These are phyloP conservation scores for Saccharomyces hybrid DNA, from an alignment of 1,139 yeast genomes.

Conservation along the genomic window DNA sequence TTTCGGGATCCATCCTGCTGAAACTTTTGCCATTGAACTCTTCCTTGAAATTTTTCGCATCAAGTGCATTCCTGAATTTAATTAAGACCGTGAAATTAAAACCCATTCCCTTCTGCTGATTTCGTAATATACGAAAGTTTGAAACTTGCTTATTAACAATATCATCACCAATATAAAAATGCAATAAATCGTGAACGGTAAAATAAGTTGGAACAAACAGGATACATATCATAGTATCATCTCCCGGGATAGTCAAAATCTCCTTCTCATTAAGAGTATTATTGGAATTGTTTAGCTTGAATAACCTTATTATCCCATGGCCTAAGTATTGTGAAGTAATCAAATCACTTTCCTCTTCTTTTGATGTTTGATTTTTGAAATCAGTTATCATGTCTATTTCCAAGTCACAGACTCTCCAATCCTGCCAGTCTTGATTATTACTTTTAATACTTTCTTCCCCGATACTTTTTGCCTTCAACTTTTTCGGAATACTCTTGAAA, in stretches of 20 bases:
- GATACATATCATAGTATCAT: conserved; percentile 65
- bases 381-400: conserved; percentile 4
- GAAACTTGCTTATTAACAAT: conserved; percentile 49
- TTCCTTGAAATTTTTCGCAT: conserved; percentile 57
- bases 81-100: conserved; percentile 58
- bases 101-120: conserved; percentile 57
- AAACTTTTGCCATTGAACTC: conserved; percentile 67
- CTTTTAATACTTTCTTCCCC: neutral
- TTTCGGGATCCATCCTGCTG: conserved; percentile 84
- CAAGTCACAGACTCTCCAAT: conserved; percentile 17
- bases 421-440: conserved; percentile 1
- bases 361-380: conserved; percentile 4
- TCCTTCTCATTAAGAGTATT: conserved; percentile 12
- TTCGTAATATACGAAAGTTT: conserved; percentile 63
- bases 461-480: neutral
- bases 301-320: conserved; percentile 65
- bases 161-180: conserved; percentile 59
- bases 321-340: conserved; percentile 44
- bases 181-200: conserved; percentile 75
- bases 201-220: conserved; percentile 83
- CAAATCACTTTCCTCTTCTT: conserved; percentile 12
- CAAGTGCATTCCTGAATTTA: conserved; percentile 52
- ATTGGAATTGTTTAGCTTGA: conserved; percentile 36
- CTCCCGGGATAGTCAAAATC: conserved; percentile 37
- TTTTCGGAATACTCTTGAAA: conserved; percentile 6